Evolutionary conservation across 306 rosid genomes (phyloP).

Genomic region (Inga laurina): DNA sequence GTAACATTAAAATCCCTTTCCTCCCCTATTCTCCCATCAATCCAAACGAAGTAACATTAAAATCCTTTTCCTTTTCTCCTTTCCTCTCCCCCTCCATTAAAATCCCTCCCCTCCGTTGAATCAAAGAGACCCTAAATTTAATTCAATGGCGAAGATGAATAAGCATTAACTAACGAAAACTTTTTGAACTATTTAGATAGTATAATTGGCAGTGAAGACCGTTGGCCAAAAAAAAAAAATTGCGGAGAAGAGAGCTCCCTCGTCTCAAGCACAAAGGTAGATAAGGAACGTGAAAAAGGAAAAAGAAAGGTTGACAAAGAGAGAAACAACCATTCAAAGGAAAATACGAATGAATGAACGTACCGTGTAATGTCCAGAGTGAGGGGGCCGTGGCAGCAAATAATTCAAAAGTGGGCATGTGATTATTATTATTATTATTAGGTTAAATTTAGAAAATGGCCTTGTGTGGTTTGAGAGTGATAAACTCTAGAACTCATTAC

Average conservation of each 20-base stretch:
- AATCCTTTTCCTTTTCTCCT: too few species aligned
- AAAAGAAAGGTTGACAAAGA: neutral
- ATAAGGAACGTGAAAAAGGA: neutral
- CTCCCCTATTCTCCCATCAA: too few species aligned
- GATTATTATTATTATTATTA: neutral
- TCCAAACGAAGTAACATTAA: too few species aligned
- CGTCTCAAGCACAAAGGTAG: too few species aligned
- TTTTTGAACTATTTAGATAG: too few species aligned
- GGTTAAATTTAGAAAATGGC: neutral
- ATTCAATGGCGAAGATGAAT: too few species aligned
- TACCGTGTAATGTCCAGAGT: neutral
- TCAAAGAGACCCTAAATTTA: too few species aligned
- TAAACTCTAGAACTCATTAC: slow-evolving; percentile 31
- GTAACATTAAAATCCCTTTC: too few species aligned
- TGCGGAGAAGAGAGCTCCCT: neutral
- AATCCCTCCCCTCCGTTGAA: too few species aligned
- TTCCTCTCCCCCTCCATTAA: too few species aligned
- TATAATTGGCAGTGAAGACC: neutral
- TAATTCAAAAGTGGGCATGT: neutral
- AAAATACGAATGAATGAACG: neutral
- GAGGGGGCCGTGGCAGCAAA: neutral
- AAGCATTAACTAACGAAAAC: too few species aligned
- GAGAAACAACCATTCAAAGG: neutral
- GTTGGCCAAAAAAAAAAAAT: too few species aligned
- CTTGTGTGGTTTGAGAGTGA: slow-evolving; percentile 13